phyloP scores from a whole-genome alignment of 2,329 filamentous ascomycete species.

The Colletotrichum spaethianum region DNA sequence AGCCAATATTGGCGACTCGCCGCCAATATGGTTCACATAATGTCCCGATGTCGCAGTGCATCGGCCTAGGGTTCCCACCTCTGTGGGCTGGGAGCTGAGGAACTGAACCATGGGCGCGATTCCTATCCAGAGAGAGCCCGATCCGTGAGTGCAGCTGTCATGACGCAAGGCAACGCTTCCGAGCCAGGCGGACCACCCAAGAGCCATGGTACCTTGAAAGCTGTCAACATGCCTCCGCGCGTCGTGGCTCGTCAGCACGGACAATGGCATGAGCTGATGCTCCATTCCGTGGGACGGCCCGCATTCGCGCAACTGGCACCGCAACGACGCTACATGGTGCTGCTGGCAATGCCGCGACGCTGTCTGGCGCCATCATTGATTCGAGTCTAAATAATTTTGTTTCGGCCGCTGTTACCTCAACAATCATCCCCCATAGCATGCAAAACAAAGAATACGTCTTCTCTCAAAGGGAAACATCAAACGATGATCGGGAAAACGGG shows the following conservation, averaged over 20 bases:
- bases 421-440: not conserved
- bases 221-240: conserved; percentile 17
- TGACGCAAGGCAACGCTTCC: conserved; percentile 1
- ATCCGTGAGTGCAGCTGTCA: conserved; percentile 32
- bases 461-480: conserved; percentile 13
- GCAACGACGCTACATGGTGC: conserved; percentile 8
- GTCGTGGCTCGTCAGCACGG: not conserved
- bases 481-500: not conserved
- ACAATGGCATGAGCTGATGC: conserved; percentile 22
- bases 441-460: conserved; percentile 23
- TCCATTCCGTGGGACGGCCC: conserved; percentile 39
- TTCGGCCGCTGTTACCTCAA: conserved; percentile 28
- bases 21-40: conserved; percentile 5
- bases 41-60: conserved; percentile 20
- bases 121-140: not conserved
- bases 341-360: not conserved
- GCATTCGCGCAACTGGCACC: conserved; percentile 21
- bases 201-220: not conserved
- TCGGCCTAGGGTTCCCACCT: not conserved
- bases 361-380: not conserved
- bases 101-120: not conserved
- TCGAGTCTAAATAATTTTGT: not conserved
- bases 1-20: conserved; percentile 21
- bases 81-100: conserved; percentile 14
- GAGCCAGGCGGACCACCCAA: not conserved